A percentile compares a stretch with the other conserved stretches of the same genome.
Conservation (phyloP, 495 filamentous ascomycete genomes). For the Neurospora sp. region DNA sequence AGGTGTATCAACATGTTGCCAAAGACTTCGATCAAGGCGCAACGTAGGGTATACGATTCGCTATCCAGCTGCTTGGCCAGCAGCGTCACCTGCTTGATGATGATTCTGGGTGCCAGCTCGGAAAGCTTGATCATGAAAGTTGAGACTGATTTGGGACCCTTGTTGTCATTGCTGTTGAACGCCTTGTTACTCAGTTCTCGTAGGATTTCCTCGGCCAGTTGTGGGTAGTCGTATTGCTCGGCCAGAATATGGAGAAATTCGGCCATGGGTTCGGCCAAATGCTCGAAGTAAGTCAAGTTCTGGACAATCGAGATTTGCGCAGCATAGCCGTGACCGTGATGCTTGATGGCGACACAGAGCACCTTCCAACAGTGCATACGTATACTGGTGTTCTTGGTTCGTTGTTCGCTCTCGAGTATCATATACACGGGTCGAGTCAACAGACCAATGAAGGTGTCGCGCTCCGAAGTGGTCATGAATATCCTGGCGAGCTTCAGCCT, state of each 20-base stretch:
- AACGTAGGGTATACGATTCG: constrained; percentile 93
- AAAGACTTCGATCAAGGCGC: constrained; percentile 92
- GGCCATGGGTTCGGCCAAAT: constrained; percentile 96
- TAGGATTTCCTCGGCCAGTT: constrained; percentile 87
- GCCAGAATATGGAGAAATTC: constrained; percentile 93
- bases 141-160: constrained; percentile 97
- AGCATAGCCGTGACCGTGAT: constrained; percentile 94
- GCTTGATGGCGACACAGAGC: constrained; percentile 91
- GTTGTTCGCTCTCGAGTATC: constrained; percentile 85
- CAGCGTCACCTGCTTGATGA: constrained; percentile 95
- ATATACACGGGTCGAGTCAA: constrained; percentile 92
- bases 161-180: constrained; percentile 91
- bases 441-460: constrained; percentile 86
- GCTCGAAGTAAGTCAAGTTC: constrained; percentile 95
- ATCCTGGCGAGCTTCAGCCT: constrained; percentile 86
- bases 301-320: constrained; percentile 97
- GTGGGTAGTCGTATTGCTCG: constrained; percentile 96
- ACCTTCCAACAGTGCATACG: constrained; percentile 97
- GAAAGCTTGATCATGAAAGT: constrained; percentile 90
- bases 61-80: constrained; percentile 89
- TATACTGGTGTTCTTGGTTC: constrained; percentile 82
- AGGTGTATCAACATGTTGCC: constrained; percentile 92
- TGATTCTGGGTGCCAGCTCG: constrained; percentile 81
- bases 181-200: constrained; percentile 94
- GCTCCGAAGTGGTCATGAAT: constrained; percentile 91